Conservation (phyloP, 768 basidiomycete species). For the Lactarius pseudohatsudake region DNA sequence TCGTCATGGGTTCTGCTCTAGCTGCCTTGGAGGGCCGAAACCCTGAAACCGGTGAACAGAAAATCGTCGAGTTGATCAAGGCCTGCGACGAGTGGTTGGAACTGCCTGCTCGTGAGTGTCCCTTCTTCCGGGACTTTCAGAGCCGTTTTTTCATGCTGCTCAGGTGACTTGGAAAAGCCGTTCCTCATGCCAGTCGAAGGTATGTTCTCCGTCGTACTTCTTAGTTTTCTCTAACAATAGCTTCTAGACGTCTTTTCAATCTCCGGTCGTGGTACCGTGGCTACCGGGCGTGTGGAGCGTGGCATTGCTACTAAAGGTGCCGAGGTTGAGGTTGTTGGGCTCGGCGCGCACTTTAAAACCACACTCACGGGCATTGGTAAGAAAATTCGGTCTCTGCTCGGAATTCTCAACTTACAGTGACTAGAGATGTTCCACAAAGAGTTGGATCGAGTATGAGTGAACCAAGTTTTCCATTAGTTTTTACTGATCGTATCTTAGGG, state of each 20-base stretch:
- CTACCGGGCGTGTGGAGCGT: conserved; percentile 93
- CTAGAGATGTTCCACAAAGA: conserved; percentile 99
- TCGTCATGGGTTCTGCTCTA: conserved; percentile 94
- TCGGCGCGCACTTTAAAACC: conserved; percentile 81
- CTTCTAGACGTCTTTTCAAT: conserved; percentile 91
- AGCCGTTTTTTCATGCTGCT: conserved; percentile 14
- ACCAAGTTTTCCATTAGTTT: neutral
- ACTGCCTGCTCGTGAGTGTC: conserved; percentile 75
- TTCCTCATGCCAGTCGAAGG: conserved; percentile 96
- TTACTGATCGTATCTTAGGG: conserved; percentile 47
- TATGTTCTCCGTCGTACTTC: conserved; percentile 31
- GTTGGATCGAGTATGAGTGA: conserved; percentile 71
- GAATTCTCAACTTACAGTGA: conserved; percentile 12
- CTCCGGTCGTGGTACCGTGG: conserved; percentile 97
- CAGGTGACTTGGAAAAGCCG: conserved; percentile 95
- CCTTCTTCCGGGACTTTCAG: neutral
- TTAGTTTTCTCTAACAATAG: neutral
- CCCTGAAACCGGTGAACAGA: conserved; percentile 72
- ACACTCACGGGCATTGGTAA: conserved; percentile 91
- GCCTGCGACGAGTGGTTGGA: conserved; percentile 96
- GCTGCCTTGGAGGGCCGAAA: conserved; percentile 90
- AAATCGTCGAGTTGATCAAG: conserved; percentile 78
- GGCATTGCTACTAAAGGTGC: conserved; percentile 87
- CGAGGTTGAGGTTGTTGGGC: conserved; percentile 91
- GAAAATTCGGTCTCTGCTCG: conserved; percentile 25